A percentile compares a stretch with the other conserved stretches of the same genome.
Conservation (phyloP, 2,329 filamentous ascomycete species). For the Ophiostoma populinum region DNA sequence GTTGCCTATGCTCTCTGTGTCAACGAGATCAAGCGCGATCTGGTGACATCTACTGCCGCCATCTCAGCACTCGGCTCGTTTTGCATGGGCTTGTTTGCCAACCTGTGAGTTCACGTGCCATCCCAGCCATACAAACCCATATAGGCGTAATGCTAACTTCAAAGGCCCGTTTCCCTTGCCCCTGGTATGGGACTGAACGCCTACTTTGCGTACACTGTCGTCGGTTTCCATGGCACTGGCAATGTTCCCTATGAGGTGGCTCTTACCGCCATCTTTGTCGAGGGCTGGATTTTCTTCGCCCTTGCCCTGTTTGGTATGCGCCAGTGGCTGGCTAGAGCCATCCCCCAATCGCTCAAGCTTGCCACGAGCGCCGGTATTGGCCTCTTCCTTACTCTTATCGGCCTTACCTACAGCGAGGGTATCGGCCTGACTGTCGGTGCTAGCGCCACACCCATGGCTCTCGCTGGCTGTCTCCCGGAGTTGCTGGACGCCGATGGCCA, state of each 20-base stretch:
- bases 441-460: conserved; percentile 49
- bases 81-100: conserved; percentile 63
- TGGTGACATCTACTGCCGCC: conserved; percentile 72
- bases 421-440: conserved; percentile 58
- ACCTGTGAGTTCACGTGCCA: conserved; percentile 49
- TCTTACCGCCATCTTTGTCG: conserved; percentile 46
- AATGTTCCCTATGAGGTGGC: conserved; percentile 40
- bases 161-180: conserved; percentile 19
- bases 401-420: conserved; percentile 60
- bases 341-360: conserved; percentile 46
- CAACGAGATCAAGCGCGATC: conserved; percentile 49
- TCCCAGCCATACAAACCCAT: conserved; percentile 32
- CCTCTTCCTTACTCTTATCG: conserved; percentile 45
- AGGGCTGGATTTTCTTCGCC: conserved; percentile 46
- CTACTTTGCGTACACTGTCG: conserved; percentile 51
- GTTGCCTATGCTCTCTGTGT: conserved; percentile 2
- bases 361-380: conserved; percentile 49
- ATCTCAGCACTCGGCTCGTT: conserved; percentile 60
- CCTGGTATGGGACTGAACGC: conserved; percentile 52
- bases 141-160: neutral
- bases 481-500: conserved; percentile 24
- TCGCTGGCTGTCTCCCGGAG: conserved; percentile 54
- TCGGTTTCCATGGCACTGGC: conserved; percentile 40
- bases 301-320: conserved; percentile 51
- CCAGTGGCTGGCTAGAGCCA: conserved; percentile 52